Conservation (phyloP, 305 asterid species). For the Fraxinus latifolia region DNA sequence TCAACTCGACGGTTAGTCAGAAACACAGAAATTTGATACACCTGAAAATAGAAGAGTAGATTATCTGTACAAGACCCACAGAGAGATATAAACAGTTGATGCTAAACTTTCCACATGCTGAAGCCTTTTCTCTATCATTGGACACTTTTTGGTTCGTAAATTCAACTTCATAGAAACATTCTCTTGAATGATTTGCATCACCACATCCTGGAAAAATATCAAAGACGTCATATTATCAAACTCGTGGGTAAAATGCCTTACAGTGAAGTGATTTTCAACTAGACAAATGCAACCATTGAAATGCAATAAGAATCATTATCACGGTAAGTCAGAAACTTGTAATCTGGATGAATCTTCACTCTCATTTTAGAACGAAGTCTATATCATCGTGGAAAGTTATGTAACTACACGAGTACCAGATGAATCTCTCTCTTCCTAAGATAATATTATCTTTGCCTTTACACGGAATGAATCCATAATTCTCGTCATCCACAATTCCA, state of each 20-base stretch:
- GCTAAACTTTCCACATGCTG: slow-evolving; percentile 7
- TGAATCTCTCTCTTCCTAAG: background rate
- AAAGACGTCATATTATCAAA: background rate
- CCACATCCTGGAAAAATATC: slow-evolving; percentile 30
- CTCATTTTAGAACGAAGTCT: background rate
- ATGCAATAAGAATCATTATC: background rate
- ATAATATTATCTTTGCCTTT: background rate
- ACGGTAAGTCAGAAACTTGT: background rate
- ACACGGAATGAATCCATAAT: background rate
- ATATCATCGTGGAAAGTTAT: background rate
- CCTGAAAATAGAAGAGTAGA: slow-evolving; percentile 25
- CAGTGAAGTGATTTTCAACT: background rate
- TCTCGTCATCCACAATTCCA: background rate
- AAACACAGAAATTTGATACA: slow-evolving; percentile 18
- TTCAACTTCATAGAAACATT: background rate
- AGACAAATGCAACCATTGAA: background rate
- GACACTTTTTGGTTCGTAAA: background rate
- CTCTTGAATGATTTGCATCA: slow-evolving; percentile 21
- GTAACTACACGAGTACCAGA: background rate
- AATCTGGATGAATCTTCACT: background rate
- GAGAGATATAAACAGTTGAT: background rate
- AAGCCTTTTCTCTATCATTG: slow-evolving; percentile 15
- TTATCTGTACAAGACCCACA: slow-evolving; percentile 26
- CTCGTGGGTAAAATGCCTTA: background rate
- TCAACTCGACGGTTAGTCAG: slow-evolving; percentile 13